phyloP scores from a whole-genome alignment of 2,329 filamentous ascomycete species.

The Talaromyces atroroseus region DNA sequence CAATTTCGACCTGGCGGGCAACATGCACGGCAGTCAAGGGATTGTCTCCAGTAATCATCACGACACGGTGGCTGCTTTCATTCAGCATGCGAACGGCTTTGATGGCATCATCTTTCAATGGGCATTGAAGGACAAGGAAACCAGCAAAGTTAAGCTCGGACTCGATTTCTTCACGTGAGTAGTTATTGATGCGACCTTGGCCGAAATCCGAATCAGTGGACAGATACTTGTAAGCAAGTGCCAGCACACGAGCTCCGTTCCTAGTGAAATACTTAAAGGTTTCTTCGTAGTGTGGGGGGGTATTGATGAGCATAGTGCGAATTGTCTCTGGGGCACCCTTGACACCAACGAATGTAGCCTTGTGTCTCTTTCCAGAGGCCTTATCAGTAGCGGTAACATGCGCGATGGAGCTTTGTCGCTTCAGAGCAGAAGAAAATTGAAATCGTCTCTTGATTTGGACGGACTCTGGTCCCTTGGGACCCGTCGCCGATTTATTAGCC shows the following conservation, averaged over 20 bases:
- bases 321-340: constrained; percentile 98
- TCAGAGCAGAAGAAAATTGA: constrained; percentile 94
- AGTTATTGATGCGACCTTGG: constrained; percentile 79
- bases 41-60: constrained; percentile 99
- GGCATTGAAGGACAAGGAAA: constrained; percentile 91
- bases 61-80: constrained; percentile 94
- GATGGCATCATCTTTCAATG: constrained; percentile 92
- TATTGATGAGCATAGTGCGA: constrained; percentile 78
- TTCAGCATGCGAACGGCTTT: constrained; percentile 94
- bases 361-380: constrained; percentile 67
- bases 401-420: constrained; percentile 91
- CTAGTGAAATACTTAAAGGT: constrained; percentile 98
- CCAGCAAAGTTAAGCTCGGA: constrained; percentile 80
- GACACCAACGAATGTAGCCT: constrained; percentile 85
- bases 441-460: constrained; percentile 96
- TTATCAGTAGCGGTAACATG: constrained; percentile 68
- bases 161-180: constrained; percentile 91
- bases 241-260: constrained; percentile 88
- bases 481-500: constrained; percentile 54
- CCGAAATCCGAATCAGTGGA: constrained; percentile 75
- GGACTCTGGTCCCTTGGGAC: constrained; percentile 53
- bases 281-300: constrained; percentile 88
- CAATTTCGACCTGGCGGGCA: constrained; percentile 91
- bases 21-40: constrained; percentile 95
- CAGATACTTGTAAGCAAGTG: constrained; percentile 89